Evolutionary conservation across 106 monocot species (phyloP).

Genomic region (Allium sativum): DNA sequence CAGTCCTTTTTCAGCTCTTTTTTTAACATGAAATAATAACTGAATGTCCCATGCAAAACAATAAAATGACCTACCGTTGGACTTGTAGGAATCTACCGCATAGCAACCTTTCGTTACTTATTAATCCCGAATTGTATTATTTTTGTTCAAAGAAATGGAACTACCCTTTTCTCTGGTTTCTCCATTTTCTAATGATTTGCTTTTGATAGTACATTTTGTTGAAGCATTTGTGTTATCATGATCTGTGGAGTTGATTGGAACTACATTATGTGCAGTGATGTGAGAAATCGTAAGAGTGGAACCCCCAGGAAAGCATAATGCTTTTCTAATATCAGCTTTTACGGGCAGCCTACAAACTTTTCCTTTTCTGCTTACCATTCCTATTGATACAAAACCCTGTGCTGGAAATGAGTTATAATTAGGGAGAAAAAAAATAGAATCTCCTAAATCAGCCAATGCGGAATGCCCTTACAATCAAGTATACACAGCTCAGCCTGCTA

Average conservation of each 20-base stretch:
- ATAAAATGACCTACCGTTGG: constrained; percentile 9
- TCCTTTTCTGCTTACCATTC: constrained; percentile 55
- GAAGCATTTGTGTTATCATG: constrained; percentile 1
- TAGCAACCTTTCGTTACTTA: background rate
- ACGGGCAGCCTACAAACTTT: constrained; percentile 48
- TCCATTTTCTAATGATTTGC: background rate
- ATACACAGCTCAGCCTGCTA: too few species aligned
- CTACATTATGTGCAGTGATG: constrained; percentile 23
- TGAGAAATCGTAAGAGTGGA: constrained; percentile 77
- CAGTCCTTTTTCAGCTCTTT: background rate
- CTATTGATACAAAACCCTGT: constrained; percentile 70
- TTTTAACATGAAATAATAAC: too few species aligned
- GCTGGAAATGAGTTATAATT: too few species aligned
- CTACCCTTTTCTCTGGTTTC: constrained; percentile 2
- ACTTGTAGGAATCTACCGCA: constrained; percentile 1
- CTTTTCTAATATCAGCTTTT: constrained; percentile 56
- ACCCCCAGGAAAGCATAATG: constrained; percentile 79
- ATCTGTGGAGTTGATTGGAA: constrained; percentile 3
- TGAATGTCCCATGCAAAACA: too few species aligned
- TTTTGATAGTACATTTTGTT: constrained; percentile 3
- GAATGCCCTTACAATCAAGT: too few species aligned
- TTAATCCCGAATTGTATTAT: background rate
- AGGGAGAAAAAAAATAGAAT: too few species aligned
- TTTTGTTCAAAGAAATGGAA: constrained; percentile 1
- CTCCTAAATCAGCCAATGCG: too few species aligned